A percentile compares a stretch with the other conserved stretches of the same genome.
Evolutionary conservation across 495 filamentous ascomycete species (phyloP).

Genomic region (Tetracladium marchalianum): DNA sequence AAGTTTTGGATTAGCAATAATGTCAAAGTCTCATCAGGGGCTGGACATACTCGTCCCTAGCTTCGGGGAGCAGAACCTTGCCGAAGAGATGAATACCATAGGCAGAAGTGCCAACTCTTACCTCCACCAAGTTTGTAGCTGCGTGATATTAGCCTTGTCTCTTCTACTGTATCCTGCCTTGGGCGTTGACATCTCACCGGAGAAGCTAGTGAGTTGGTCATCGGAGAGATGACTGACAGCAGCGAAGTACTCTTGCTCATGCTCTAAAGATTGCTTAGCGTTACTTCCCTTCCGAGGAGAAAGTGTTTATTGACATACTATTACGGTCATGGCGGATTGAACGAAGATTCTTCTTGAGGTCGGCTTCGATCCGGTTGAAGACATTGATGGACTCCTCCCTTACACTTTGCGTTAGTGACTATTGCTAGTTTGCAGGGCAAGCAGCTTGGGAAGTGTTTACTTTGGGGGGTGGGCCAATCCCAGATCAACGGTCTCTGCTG

Average conservation of each 20-base stretch:
- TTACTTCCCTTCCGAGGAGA: neutral
- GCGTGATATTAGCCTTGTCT: neutral
- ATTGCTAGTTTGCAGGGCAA: neutral
- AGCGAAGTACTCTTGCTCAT: conserved; percentile 40
- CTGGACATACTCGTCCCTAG: no score
- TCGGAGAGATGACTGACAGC: conserved; percentile 31
- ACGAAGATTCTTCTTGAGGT: conserved; percentile 39
- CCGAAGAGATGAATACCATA: conserved; percentile 50
- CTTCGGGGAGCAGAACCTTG: conserved; percentile 39
- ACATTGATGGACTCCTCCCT: conserved; percentile 38
- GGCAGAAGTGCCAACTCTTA: conserved; percentile 39
- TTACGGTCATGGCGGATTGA: conserved; percentile 34
- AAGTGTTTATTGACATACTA: conserved; percentile 5
- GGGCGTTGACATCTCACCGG: neutral
- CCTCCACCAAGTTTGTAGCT: conserved; percentile 33
- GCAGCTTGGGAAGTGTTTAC: neutral
- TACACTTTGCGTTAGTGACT: neutral
- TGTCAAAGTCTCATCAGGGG: no score
- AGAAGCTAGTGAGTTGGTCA: conserved; percentile 28
- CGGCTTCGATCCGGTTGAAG: conserved; percentile 35
- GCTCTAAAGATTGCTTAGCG: conserved; percentile 23
- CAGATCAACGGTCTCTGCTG: conserved; percentile 40
- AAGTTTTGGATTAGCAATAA: no score
- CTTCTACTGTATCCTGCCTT: neutral
- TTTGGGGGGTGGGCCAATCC: conserved; percentile 37